phyloP scores from a whole-genome alignment of 345 rosid species.

The Pistacia vera region DNA sequence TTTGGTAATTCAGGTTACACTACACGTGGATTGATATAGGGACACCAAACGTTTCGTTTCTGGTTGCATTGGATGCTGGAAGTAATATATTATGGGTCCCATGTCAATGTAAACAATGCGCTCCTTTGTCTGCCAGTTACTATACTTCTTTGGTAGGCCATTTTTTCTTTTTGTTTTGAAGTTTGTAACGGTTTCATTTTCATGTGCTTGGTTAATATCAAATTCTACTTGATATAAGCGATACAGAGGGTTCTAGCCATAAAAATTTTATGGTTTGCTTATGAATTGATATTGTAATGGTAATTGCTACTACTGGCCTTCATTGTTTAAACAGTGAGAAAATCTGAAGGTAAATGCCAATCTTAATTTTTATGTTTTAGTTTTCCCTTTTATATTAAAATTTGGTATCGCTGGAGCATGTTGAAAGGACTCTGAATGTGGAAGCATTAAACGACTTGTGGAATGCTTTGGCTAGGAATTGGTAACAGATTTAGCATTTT shows the following conservation, averaged over 20 bases:
- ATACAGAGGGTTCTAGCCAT: no score
- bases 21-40: constrained; percentile 89
- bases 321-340: no score
- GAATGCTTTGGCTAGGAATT: constrained; percentile 8
- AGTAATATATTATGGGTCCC: constrained; percentile 92
- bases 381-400: neutral
- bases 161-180: neutral
- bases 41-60: constrained; percentile 75
- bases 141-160: constrained; percentile 65
- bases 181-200: neutral
- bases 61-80: constrained; percentile 84
- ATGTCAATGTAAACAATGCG: constrained; percentile 79
- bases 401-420: neutral
- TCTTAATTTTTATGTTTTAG: no score
- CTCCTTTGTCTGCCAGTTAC: constrained; percentile 63
- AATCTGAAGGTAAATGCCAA: no score
- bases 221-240: no score
- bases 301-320: neutral
- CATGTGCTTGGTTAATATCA: no score
- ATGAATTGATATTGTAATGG: neutral
- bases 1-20: constrained; percentile 58
- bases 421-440: neutral
- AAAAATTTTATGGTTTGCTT: no score
- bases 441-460: neutral
- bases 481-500: constrained; percentile 19